Percentiles rank a stretch among this genome's conserved stretches.
These are phyloP conservation scores for Oryza australiensis DNA, from an alignment of 176 grass and related monocot genomes.

Conservation along the genomic window DNA sequence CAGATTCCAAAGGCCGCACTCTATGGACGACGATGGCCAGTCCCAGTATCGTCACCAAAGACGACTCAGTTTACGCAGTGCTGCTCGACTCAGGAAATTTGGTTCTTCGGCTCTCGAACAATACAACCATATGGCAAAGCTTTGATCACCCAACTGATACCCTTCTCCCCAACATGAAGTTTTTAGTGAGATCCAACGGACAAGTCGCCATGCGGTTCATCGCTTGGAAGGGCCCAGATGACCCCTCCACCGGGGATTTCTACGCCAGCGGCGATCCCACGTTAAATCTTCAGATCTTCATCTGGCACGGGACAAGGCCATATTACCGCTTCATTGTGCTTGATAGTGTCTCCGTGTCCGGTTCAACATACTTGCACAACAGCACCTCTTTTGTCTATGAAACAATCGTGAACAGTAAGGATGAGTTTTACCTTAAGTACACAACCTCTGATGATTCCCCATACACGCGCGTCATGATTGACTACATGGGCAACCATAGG, in stretches of 20 bases:
- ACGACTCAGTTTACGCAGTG: not conserved
- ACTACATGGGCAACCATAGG: too few species aligned
- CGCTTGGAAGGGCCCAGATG: not conserved
- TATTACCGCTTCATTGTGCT: too few species aligned
- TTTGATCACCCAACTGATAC: constrained; percentile 35
- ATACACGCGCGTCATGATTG: too few species aligned
- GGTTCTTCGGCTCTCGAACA: not conserved
- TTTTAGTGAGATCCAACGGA: not conserved
- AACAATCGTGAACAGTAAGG: too few species aligned
- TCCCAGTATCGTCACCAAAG: not conserved
- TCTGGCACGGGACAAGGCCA: constrained; percentile 4
- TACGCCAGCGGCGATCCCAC: not conserved
- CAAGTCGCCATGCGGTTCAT: not conserved
- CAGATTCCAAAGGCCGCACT: not conserved
- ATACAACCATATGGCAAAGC: constrained; percentile 47
- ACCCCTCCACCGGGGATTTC: constrained; percentile 9
- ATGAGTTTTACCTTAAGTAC: too few species aligned
- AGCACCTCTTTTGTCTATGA: too few species aligned
- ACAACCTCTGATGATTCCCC: too few species aligned
- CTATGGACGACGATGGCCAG: constrained; percentile 27
- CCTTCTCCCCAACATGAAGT: too few species aligned
- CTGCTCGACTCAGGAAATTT: constrained; percentile 36
- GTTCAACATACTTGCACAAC: too few species aligned
- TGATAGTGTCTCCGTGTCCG: too few species aligned
- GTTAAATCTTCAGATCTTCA: not conserved